Evolutionary conservation across 139 green algal genomes (phyloP).

Genomic region (Zygnema circumcarinatum): DNA sequence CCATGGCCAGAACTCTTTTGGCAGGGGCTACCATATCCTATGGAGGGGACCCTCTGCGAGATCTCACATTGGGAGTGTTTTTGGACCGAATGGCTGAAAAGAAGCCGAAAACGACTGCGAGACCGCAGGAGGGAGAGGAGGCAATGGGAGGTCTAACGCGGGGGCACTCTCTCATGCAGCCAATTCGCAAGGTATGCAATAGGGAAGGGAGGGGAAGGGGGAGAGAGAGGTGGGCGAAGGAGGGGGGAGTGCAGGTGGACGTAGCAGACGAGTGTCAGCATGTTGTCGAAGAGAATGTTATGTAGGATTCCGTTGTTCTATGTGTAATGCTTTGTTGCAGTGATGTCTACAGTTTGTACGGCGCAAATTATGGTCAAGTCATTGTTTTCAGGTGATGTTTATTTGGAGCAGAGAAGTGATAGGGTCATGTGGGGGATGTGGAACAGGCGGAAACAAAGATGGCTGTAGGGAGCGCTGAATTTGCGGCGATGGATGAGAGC

Average conservation of each 20-base stretch:
- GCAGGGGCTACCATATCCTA: conserved; percentile 79
- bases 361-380: too few species aligned
- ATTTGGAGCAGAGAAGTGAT: too few species aligned
- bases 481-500: conserved; percentile 73
- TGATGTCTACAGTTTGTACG: too few species aligned
- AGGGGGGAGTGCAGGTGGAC: too few species aligned
- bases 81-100: conserved; percentile 94
- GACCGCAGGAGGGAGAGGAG: neutral
- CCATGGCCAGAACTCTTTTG: conserved; percentile 86
- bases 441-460: neutral
- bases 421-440: too few species aligned
- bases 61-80: conserved; percentile 84
- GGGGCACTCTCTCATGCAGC: conserved; percentile 84
- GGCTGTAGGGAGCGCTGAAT: conserved; percentile 62
- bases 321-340: too few species aligned
- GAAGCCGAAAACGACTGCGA: conserved; percentile 77
- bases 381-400: too few species aligned
- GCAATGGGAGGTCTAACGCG: neutral
- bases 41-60: conserved; percentile 85
- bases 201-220: too few species aligned
- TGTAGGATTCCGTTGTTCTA: too few species aligned
- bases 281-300: too few species aligned
- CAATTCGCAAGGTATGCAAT: conserved; percentile 48
- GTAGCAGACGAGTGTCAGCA: too few species aligned
- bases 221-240: too few species aligned